Evolutionary conservation across 371 early-diverging fungal species (phyloP).

Genomic region (Caulochytrium protostelioides): DNA sequence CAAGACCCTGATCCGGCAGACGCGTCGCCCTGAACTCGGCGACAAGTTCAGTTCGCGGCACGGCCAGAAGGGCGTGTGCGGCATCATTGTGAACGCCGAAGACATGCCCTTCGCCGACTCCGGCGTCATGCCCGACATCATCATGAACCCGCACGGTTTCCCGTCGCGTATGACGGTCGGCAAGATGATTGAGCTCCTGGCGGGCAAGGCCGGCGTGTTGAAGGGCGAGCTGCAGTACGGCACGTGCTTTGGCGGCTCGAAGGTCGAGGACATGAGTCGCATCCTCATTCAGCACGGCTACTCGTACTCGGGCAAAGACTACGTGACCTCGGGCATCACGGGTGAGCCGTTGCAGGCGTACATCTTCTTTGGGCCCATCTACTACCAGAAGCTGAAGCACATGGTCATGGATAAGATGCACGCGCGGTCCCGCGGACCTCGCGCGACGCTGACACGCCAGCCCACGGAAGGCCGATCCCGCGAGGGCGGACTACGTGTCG

Average conservation of each 20-base stretch:
- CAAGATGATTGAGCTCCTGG: constrained; percentile 95
- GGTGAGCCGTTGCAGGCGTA: constrained; percentile 81
- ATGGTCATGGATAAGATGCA: constrained; percentile 99
- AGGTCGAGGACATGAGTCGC: constrained; percentile 86
- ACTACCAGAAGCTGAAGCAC: constrained; percentile 98
- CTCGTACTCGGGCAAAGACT: constrained; percentile 98
- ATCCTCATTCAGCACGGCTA: constrained; percentile 87
- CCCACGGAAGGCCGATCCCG: constrained; percentile 97
- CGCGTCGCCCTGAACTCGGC: constrained; percentile 94
- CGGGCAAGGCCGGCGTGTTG: constrained; percentile 95
- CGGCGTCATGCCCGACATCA: constrained; percentile 93
- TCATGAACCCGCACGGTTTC: constrained; percentile 99
- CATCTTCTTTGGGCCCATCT: constrained; percentile 95
- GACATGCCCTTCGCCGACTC: constrained; percentile 98
- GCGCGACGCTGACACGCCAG: constrained; percentile 86
- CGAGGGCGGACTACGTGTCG: constrained; percentile 93
- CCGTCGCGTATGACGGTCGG: constrained; percentile 99
- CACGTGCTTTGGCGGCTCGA: constrained; percentile 88
- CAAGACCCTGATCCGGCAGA: constrained; percentile 90
- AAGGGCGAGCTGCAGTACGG: constrained; percentile 90
- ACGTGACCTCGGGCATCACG: constrained; percentile 63
- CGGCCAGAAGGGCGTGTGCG: constrained; percentile 99
- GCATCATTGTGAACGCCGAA: constrained; percentile 87
- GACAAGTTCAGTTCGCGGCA: constrained; percentile 99
- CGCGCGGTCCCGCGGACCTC: constrained; percentile 88